These are phyloP conservation scores for Fusarium begoniae DNA, from an alignment of 2,329 filamentous ascomycete species.

Conservation along the genomic window DNA sequence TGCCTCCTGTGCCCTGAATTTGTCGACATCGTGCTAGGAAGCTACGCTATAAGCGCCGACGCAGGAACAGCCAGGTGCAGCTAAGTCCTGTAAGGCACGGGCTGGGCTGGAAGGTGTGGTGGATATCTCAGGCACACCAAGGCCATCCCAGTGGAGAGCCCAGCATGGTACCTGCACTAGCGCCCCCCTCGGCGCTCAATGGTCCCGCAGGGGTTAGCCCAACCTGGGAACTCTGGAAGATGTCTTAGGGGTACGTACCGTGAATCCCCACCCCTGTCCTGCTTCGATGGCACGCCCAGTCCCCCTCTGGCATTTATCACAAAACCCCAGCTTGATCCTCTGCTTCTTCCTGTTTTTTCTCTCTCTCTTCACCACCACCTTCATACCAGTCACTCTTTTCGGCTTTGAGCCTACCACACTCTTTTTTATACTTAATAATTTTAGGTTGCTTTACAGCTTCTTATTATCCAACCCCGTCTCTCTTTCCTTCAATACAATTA, in stretches of 20 bases:
- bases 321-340: conserved; percentile 30
- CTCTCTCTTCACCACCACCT: conserved; percentile 35
- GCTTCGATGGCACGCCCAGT: conserved; percentile 13
- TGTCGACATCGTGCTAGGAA: background rate
- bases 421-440: conserved; percentile 41
- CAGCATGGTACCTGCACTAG: conserved; percentile 38
- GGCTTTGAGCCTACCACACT: conserved; percentile 45
- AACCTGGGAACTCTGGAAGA: conserved; percentile 17
- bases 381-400: conserved; percentile 47
- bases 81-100: conserved; percentile 9
- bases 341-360: conserved; percentile 21
- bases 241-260: conserved; percentile 26
- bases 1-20: background rate
- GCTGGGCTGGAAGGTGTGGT: conserved; percentile 5
- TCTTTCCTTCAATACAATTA: conserved; percentile 29
- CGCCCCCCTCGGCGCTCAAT: conserved; percentile 32
- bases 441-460: conserved; percentile 29
- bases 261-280: conserved; percentile 10
- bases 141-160: background rate
- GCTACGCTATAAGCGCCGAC: conserved; percentile 21
- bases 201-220: conserved; percentile 17
- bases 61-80: conserved; percentile 25
- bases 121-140: background rate
- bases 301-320: conserved; percentile 41
- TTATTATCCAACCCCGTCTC: conserved; percentile 14